phyloP scores from a whole-genome alignment of 441 rosid species.

The Brassica balearica region DNA sequence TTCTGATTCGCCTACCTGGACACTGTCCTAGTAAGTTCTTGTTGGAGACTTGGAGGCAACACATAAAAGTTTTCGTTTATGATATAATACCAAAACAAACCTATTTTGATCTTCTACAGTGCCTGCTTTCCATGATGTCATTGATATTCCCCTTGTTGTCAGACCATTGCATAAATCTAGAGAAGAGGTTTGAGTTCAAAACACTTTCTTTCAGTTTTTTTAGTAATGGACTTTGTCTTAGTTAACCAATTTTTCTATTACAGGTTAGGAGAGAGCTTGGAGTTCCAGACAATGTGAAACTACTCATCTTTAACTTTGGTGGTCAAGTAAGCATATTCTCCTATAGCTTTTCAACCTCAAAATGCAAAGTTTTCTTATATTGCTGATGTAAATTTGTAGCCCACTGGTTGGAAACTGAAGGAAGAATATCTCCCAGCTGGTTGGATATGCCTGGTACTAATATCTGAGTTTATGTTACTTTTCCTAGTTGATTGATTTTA shows the following conservation, averaged over 20 bases:
- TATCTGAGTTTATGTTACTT: neutral
- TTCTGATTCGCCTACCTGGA: slow-evolving; percentile 92
- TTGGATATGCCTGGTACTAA: slow-evolving; percentile 89
- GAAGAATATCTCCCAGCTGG: slow-evolving; percentile 86
- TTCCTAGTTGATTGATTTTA: neutral
- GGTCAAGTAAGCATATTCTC: slow-evolving; percentile 67
- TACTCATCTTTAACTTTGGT: slow-evolving; percentile 92
- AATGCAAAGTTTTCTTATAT: neutral
- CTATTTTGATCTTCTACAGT: slow-evolving; percentile 37
- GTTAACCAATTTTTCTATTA: slow-evolving; percentile 7
- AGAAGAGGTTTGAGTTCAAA: slow-evolving; percentile 59
- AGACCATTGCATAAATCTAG: slow-evolving; percentile 86
- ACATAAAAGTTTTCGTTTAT: neutral
- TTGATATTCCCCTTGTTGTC: slow-evolving; percentile 94
- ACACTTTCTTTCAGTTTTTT: neutral
- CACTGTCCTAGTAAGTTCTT: slow-evolving; percentile 87
- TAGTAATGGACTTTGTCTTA: neutral
- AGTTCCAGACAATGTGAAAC: slow-evolving; percentile 74
- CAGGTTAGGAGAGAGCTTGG: slow-evolving; percentile 89
- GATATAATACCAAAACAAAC: neutral
- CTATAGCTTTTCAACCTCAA: neutral
- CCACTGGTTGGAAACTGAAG: slow-evolving; percentile 88
- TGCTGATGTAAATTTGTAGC: slow-evolving; percentile 53
- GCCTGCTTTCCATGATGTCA: slow-evolving; percentile 97
- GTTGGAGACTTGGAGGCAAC: neutral